Evolutionary conservation across 208 protist genomes (phyloP), one percentile per base, ranked within the genome.

Genomic region (Balamuthia mandrillaris): DNA sequence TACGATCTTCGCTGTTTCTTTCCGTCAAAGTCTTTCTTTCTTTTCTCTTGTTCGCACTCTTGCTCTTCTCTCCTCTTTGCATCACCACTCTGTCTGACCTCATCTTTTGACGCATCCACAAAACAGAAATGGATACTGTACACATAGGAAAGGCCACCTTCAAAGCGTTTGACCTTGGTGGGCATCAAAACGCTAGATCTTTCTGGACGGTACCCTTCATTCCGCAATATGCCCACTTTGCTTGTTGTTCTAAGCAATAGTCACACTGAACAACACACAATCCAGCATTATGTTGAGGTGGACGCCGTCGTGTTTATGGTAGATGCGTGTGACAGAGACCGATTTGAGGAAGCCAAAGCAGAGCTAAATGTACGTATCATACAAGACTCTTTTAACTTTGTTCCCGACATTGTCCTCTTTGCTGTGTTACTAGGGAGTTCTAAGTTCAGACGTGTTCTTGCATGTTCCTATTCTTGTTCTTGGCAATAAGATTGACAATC

Each of bases 151-250:
- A 96, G 42, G 97, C 99, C 84, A 98, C 97, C 79, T 97, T 99
- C 87, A 98, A 96, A 65, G 98, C 98, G 2, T 99, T 98, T 84
- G 98, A 99, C 89, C 95, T 99, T 86, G 98, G 98, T 85, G 98
- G 98, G 39, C 98, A 99, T 18, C 21, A 66, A 9, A 65, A 86
- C 88, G 98, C 97, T 27, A 94, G 98, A 37, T 93, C 94, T 35
- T 88, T 99, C 16, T 99, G 98, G 98, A n/a, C n/a, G n/a, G n/a
- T n/a, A n/a, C n/a, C n/a, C n/a, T n/a, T n/a, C n/a, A n/a, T n/a
- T n/a, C n/a, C n/a, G n/a, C n/a, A n/a, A n/a, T n/a, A n/a, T n/a
- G n/a, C n/a, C n/a, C n/a, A n/a, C n/a, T n/a, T n/a, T n/a, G n/a
- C n/a, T n/a, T n/a, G n/a, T n/a, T n/a, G n/a, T n/a, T n/a, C n/a